These are phyloP conservation scores for Pleurotus cornucopiae DNA, from an alignment of 768 basidiomycete genomes.

Conservation along the genomic window DNA sequence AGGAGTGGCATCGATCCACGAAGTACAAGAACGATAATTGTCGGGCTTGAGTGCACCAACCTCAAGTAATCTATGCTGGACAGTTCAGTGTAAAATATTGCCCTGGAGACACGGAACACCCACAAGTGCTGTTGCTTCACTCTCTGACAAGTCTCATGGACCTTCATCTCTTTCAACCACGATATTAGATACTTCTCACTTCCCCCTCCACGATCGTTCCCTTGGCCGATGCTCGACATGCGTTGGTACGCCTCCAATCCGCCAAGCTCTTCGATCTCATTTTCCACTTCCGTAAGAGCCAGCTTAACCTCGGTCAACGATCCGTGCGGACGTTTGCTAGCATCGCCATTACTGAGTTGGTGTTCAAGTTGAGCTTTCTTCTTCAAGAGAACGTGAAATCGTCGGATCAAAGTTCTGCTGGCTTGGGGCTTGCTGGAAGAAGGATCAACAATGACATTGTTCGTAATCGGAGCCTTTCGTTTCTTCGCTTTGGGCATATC, in stretches of 20 bases:
- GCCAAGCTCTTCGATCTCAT: conserved; percentile 65
- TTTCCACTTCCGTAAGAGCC: conserved; percentile 49
- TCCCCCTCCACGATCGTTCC: conserved; percentile 79
- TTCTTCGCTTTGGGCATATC: conserved; percentile 39
- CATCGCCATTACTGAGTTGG: conserved; percentile 7
- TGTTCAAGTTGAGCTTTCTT: conserved; percentile 49
- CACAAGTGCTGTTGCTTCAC: conserved; percentile 32
- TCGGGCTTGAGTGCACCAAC: conserved; percentile 85
- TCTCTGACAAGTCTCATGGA: conserved; percentile 23
- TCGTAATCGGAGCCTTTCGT: conserved; percentile 43
- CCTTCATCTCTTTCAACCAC: conserved; percentile 64
- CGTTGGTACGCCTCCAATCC: conserved; percentile 78
- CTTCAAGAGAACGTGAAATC: conserved; percentile 80
- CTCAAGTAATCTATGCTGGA: conserved; percentile 66
- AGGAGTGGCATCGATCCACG: conserved; percentile 72
- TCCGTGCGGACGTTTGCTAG: conserved; percentile 16
- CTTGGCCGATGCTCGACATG: conserved; percentile 81
- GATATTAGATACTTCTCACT: conserved; percentile 74
- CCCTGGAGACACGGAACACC: conserved; percentile 10
- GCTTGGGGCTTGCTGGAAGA: conserved; percentile 53
- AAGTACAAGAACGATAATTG: conserved; percentile 62
- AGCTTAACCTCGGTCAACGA: not conserved
- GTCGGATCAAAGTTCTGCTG: conserved; percentile 71
- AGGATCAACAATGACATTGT: conserved; percentile 11
- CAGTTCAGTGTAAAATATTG: not conserved